phyloP scores from a whole-genome alignment of 495 filamentous ascomycete species.

The Aspergillus homomorphus region DNA sequence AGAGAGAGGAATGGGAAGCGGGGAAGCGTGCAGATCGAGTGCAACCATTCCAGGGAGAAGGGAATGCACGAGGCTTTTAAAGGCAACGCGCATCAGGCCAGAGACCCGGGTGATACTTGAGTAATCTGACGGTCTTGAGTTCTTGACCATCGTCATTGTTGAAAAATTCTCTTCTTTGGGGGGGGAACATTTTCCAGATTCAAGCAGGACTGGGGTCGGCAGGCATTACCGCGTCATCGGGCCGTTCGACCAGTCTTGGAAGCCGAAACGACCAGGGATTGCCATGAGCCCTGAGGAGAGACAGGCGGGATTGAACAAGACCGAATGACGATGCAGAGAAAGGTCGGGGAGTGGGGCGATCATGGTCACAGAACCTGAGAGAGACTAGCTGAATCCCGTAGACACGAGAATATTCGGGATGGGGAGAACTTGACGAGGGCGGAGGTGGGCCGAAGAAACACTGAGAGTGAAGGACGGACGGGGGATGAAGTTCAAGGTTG shows the following conservation, averaged over 20 bases:
- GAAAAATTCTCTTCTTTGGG: too few species aligned
- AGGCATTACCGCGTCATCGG: neutral
- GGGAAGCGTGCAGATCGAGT: neutral
- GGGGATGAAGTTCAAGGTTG: too few species aligned
- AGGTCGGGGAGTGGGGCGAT: neutral
- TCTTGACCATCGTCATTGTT: neutral
- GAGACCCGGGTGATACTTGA: too few species aligned
- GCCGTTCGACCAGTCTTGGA: neutral
- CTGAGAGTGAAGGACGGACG: too few species aligned
- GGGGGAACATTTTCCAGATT: too few species aligned
- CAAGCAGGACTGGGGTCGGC: too few species aligned
- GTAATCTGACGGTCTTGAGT: too few species aligned
- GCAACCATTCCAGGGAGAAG: neutral
- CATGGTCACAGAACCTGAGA: neutral
- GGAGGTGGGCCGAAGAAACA: too few species aligned
- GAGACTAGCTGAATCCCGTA: too few species aligned
- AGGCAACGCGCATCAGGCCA: constrained; percentile 3
- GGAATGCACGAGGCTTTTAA: constrained; percentile 6
- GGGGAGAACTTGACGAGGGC: neutral
- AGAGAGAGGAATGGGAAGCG: constrained; percentile 1
- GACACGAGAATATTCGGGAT: neutral
- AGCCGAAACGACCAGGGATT: neutral
- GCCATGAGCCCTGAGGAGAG: neutral
- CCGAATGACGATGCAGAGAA: neutral
- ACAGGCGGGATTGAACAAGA: neutral